These are phyloP conservation scores for Aspergillus nanangensis DNA, from an alignment of 495 filamentous ascomycete genomes.

Conservation along the genomic window DNA sequence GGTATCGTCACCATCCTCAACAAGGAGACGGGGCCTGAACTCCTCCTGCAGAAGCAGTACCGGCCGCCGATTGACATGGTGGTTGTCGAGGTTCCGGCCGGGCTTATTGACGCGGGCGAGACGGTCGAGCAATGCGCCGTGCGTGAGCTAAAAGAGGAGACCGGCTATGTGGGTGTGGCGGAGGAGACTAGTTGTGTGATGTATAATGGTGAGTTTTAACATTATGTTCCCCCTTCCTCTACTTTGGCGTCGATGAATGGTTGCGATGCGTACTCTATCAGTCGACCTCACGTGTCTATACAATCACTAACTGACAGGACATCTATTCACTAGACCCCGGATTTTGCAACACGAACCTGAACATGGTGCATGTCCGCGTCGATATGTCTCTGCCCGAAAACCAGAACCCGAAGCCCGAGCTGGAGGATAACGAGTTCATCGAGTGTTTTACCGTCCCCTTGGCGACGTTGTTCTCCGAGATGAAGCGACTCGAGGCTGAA, in stretches of 20 bases:
- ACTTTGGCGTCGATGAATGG: no score
- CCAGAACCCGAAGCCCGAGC: conserved; percentile 62
- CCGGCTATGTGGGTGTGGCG: conserved; percentile 75
- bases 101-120: conserved; percentile 79
- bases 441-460: conserved; percentile 75
- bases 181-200: conserved; percentile 68
- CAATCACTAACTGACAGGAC: background rate
- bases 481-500: conserved; percentile 62
- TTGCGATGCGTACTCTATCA: no score
- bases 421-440: conserved; percentile 90
- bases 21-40: conserved; percentile 63
- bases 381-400: conserved; percentile 71
- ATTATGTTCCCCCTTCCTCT: no score
- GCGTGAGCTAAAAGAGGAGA: conserved; percentile 91
- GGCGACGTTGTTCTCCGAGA: conserved; percentile 59
- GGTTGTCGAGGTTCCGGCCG: conserved; percentile 81
- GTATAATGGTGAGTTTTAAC: conserved; percentile 66
- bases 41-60: conserved; percentile 85
- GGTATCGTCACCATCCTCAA: conserved; percentile 86
- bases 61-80: conserved; percentile 77
- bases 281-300: no score
- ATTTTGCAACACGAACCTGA: conserved; percentile 85
- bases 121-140: conserved; percentile 74
- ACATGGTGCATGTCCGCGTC: conserved; percentile 76
- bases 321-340: conserved; percentile 49